Evolutionary conservation across 768 basidiomycete genomes (phyloP), one percentile per base, ranked within the genome.

Genomic region (Tylopilus plumbeoviolaceoides): DNA sequence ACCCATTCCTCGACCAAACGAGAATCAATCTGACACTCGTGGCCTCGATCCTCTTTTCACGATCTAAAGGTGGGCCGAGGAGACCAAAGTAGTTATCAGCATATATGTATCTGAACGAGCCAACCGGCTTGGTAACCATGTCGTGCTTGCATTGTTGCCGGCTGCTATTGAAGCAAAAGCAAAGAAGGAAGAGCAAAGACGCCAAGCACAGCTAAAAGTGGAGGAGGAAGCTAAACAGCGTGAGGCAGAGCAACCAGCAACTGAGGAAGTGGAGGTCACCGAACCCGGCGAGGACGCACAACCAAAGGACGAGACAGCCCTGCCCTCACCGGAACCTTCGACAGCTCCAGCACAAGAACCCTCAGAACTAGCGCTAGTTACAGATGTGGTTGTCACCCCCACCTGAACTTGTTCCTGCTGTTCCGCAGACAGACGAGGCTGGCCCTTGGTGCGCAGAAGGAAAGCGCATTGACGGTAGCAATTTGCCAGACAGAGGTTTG

Each of bases 61-160:
- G 1, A 64, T 85, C 28, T 89, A 91, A 61, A 81, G 95, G 52
- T 98, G 95, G 95, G 73, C 80, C 1, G 93, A 95, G 64, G 94
- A 95, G 68, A 83, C 82, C 55, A 90, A 88, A 63, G 84, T 90
- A 30, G 71, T 90, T 21, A 85, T 91, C 52, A 86, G 89, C 15
- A 83, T 84, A 57, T 87, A 87, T 53, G 80, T 85, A 9, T 68
- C 78, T 11, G 84, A 89, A 52, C 80, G 91, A 18, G 75, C 83
- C 18, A 75, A 70, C 21, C 89, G 82, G 59, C 64, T 97, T 14
- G 73, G 76, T 25, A 86, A 87, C 59, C 90, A 94, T 62, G 73
- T 92, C 44, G 69, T 81, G 23, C 70, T 94, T 33, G 80, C 83
- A 5, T 73, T 98, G 31, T 76, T 95, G 30, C 95, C 95, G 2